These are phyloP conservation scores for Penicillium chermesinum DNA, from an alignment of 495 filamentous ascomycete species.

Conservation along the genomic window DNA sequence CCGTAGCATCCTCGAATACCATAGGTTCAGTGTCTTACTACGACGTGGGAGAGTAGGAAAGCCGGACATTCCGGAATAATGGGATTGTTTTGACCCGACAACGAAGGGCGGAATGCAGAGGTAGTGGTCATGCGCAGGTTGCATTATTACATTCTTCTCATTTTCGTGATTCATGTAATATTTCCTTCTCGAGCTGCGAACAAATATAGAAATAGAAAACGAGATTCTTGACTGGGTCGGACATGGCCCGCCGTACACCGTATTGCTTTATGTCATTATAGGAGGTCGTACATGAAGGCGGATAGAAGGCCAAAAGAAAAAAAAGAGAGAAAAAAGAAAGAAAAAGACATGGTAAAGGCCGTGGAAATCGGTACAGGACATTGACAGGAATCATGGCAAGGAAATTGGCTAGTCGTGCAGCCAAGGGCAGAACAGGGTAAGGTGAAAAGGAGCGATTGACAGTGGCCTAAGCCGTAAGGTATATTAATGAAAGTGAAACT, in stretches of 20 bases:
- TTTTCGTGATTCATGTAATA: conserved; percentile 1
- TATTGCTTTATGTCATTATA: conserved; percentile 10
- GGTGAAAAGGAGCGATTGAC: no score
- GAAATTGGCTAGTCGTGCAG: no score
- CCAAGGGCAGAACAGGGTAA: no score
- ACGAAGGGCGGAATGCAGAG: background rate
- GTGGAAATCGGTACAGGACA: background rate
- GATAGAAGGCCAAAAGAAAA: background rate
- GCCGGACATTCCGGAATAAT: background rate
- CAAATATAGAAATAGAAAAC: background rate
- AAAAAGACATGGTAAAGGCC: background rate
- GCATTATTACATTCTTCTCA: background rate
- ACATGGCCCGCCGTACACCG: conserved; percentile 8
- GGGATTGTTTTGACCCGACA: conserved; percentile 1
- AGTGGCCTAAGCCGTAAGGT: no score
- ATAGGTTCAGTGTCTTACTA: background rate
- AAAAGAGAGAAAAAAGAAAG: background rate
- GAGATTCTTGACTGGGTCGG: conserved; percentile 10
- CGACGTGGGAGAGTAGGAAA: background rate
- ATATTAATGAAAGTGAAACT: no score
- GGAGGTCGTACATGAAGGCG: conserved; percentile 6
- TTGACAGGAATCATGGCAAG: no score
- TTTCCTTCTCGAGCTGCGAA: conserved; percentile 9
- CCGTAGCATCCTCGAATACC: conserved; percentile 1
- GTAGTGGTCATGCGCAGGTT: background rate